A percentile compares a stretch with the other conserved stretches of the same genome.
Conservation (phyloP, 2,329 filamentous ascomycete species). For the Hymenoscyphus albidus region DNA sequence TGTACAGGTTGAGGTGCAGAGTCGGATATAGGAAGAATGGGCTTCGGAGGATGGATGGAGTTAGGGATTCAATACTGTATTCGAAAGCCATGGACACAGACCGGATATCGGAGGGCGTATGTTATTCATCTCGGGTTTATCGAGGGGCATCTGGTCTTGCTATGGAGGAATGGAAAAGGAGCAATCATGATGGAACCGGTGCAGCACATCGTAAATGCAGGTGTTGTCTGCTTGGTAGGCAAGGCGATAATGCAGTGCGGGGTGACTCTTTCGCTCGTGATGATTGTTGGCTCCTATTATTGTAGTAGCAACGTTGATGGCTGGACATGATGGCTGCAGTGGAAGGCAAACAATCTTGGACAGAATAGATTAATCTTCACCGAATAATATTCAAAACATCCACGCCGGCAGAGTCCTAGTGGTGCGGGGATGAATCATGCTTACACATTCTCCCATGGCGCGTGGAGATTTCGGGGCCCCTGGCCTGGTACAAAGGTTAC, state of each 20-base stretch:
- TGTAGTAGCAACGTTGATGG: not conserved
- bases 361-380: not conserved
- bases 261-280: not conserved
- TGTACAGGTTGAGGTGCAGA: not conserved
- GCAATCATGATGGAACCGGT: not conserved
- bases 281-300: not conserved
- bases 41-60: not conserved
- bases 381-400: not conserved
- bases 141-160: not conserved
- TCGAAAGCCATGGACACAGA: not conserved
- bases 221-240: not conserved
- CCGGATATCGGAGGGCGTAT: not conserved
- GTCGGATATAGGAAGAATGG: not conserved
- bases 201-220: conserved; percentile 5
- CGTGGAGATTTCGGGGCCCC: not conserved
- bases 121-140: not conserved
- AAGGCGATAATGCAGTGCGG: conserved; percentile 5
- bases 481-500: conserved; percentile 1
- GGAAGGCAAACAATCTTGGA: not conserved
- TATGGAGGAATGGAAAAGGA: not conserved
- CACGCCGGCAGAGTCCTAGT: not conserved
- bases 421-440: conserved; percentile 4
- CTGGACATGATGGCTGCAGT: not conserved
- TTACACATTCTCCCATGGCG: not conserved
- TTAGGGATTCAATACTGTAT: not conserved